Evolutionary conservation across 2,329 filamentous ascomycete genomes (phyloP).

Genomic region (Pseudopithomyces chartarum): DNA sequence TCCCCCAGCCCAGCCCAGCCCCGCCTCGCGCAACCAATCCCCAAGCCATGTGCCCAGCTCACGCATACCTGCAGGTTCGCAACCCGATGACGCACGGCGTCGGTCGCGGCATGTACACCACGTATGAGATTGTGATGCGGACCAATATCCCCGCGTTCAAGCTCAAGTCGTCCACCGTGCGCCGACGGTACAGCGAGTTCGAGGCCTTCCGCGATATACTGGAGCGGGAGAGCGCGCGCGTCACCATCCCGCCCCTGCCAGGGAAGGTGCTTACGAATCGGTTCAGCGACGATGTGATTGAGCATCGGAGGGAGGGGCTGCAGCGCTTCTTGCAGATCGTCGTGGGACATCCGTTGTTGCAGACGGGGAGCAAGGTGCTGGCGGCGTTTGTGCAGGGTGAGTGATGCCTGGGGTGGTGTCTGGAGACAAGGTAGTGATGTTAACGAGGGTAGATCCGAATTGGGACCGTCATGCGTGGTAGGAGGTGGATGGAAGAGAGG

Average conservation of each 20-base stretch:
- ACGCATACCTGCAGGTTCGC: slow-evolving; percentile 67
- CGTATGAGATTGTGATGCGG: slow-evolving; percentile 96
- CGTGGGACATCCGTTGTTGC: slow-evolving; percentile 91
- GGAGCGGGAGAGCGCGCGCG: slow-evolving; percentile 90
- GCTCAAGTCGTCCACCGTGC: slow-evolving; percentile 80
- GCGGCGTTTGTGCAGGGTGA: slow-evolving; percentile 95
- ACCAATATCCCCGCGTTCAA: slow-evolving; percentile 99
- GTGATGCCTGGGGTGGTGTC: slow-evolving; percentile 11
- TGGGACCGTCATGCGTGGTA: slow-evolving; percentile 70
- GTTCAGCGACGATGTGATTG: slow-evolving; percentile 98
- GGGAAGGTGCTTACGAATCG: slow-evolving; percentile 98
- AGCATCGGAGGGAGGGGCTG: slow-evolving; percentile 86
- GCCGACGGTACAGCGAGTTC: slow-evolving; percentile 95
- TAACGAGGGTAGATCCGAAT: slow-evolving; percentile 67
- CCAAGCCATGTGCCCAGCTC: slow-evolving; percentile 16
- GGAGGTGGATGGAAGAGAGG: background rate
- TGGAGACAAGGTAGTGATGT: background rate
- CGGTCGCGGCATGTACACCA: slow-evolving; percentile 95
- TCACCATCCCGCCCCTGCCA: slow-evolving; percentile 93
- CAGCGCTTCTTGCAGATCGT: slow-evolving; percentile 98
- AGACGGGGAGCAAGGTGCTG: slow-evolving; percentile 96
- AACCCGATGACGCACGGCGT: slow-evolving; percentile 94
- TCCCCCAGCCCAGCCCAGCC: slow-evolving; percentile 15
- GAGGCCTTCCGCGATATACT: slow-evolving; percentile 98
- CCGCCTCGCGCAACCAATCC: background rate